Base-by-base conservation (phyloP, 2,329 filamentous ascomycete genomes). In the Nothomitra cinnamomea region DNA sequence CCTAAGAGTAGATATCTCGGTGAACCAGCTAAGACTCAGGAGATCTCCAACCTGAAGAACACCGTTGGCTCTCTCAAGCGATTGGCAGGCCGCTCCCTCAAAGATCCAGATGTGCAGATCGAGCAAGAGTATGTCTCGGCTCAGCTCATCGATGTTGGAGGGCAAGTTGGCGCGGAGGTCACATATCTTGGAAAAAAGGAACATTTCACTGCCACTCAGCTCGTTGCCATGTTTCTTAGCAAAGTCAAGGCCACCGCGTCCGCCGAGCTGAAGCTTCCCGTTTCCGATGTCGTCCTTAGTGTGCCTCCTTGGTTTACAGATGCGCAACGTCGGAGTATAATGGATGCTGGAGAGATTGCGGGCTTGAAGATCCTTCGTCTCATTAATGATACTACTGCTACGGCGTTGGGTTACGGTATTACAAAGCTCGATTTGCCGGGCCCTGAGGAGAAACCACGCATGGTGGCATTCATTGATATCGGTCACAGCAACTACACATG, bases 21-120 rank as follows among this genome's bases (percentile, higher is more conserved):
- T 61, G 92, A 98, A 75, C 72, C 86, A 55, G 92, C 92, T 61
- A 96, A 96, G 80, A 96, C 90, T 61, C 90, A 95, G 74, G 92
- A 98, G 73, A 94, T 95, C 67, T 95, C 90, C 66, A 98, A 98
- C 77, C 81, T 96, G 65, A 98, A 96, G 77, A 98, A 98, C 79
- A 98, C 92, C 61, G 86, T 98, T 72, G 77, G 80, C 69, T 89
- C 81, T 61, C 79, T 98, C 64, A 95, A 95, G 75, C 87, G 92
- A 65, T 82, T 98, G 62, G 84, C 85, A 65, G 92, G 92, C 66
- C 87, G 92, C 66, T 76, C 78, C 58, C 78, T 90, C 71, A 83
- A 77, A 68, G 92, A 98, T 66, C 88, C 92, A 66, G 92, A 98
- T 77, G 77, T 95, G 58, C 79, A 88, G 71, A 78, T 92, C 66